Base-by-base conservation (phyloP, 2,329 filamentous ascomycete genomes). In the Nemania diffusa region DNA sequence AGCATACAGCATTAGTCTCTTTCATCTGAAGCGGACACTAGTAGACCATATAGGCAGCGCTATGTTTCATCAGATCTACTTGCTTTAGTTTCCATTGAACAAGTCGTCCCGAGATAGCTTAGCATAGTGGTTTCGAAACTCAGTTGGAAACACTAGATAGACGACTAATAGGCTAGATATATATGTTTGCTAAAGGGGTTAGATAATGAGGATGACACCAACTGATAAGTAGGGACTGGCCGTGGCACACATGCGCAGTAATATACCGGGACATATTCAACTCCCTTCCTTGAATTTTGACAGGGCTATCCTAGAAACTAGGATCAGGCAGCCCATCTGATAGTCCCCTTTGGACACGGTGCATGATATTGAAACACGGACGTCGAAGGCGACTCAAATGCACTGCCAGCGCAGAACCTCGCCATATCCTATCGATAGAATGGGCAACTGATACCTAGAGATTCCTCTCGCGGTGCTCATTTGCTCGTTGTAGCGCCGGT, bases 51-150 rank as follows among this genome's bases (percentile, higher is more conserved):
- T 20, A 32, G 29, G 5, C 29, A 51, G 46, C 11, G 20, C 32
- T 29, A 55, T 61, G 65, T 64, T 67, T 67, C 65, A 67, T 64
- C 27, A 42, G 48, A 55, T 60, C 40, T 48, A 27, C 29, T 57
- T 57, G 57, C 62, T 34, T 17, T 17, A 22, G 60, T 64, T 63
- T 64, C 55, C 24, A 11, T 56, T 52, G 9, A 27, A 44, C 55
- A 46, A n/a, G 50, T 17, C 40, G 42, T 5, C 40, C 48, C 40
- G 7, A 53, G n/a, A 42, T 27, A n/a, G 11, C 7, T 11, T 15
- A 9, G 22, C 22, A 55, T 20, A 11, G 1, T 15, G 15, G 55
- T 53, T 55, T 53, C 34, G 48, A 65, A 40, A 55, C 48, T 20
- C 32, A 24, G 15, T 26, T 20, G 32, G 15, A 50, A 57, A n/a